Conservation (phyloP, 345 rosid species). For the Toxicodendron radicans region DNA sequence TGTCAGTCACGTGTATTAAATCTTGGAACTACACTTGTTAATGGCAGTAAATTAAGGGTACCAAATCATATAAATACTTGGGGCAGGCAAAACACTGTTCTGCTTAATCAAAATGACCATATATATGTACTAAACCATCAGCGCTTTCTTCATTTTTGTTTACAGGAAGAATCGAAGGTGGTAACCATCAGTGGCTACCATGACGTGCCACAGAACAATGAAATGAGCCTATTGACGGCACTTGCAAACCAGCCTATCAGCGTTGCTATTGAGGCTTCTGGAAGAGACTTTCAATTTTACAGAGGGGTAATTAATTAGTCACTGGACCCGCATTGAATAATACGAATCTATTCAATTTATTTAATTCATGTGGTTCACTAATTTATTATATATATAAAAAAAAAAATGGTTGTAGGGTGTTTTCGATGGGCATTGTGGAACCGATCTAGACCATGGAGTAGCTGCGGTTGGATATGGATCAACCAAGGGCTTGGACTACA, state of each 20-base stretch:
- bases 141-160: too few species aligned
- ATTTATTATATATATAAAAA: neutral
- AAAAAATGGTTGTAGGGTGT: conserved; percentile 54
- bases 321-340: neutral
- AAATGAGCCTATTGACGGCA: conserved; percentile 50
- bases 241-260: conserved; percentile 59
- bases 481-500: conserved; percentile 55
- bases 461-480: conserved; percentile 88
- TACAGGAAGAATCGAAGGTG: conserved; percentile 38
- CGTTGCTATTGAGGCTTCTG: conserved; percentile 61
- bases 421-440: conserved; percentile 67
- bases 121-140: too few species aligned
- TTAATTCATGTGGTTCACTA: too few species aligned
- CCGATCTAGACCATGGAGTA: conserved; percentile 68
- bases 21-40: too few species aligned
- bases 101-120: too few species aligned
- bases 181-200: conserved; percentile 55
- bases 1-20: too few species aligned
- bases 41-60: too few species aligned
- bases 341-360: too few species aligned
- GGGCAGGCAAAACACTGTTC: too few species aligned
- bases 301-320: conserved; percentile 46
- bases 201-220: conserved; percentile 50
- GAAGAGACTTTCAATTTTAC: conserved; percentile 62
- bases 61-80: too few species aligned